phyloP scores from a whole-genome alignment of 2,329 filamentous ascomycete genomes.

The Fusarium domesticum region DNA sequence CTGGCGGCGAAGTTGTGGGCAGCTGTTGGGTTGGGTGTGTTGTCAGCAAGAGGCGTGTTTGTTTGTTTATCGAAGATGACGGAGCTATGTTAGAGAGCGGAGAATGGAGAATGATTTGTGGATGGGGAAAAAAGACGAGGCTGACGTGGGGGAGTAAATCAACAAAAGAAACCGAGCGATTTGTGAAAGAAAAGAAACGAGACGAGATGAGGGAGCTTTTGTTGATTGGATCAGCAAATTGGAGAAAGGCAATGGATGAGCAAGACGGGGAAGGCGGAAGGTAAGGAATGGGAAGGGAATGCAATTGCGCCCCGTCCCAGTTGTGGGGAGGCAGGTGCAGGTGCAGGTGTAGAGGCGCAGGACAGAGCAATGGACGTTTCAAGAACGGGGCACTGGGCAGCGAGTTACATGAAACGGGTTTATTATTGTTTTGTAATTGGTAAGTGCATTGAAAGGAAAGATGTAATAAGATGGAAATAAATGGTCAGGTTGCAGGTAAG shows the following conservation, averaged over 20 bases:
- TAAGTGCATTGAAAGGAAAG: background rate
- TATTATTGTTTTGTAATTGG: background rate
- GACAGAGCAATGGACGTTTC: background rate
- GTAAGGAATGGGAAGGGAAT: background rate
- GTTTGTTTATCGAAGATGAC: background rate
- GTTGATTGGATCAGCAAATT: background rate
- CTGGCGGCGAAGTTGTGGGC: slow-evolving; percentile 18
- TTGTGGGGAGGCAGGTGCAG: background rate
- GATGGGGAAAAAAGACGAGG: background rate
- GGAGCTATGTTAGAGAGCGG: background rate
- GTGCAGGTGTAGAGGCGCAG: too few relatives aligned
- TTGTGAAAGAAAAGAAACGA: background rate
- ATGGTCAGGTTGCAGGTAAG: too few relatives aligned
- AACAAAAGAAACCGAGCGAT: too few relatives aligned
- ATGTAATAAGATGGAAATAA: too few relatives aligned
- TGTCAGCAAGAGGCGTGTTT: background rate
- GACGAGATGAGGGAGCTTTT: background rate
- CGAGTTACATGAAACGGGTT: background rate
- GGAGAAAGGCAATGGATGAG: background rate
- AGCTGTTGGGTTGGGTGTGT: slow-evolving; percentile 7
- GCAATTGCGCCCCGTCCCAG: background rate
- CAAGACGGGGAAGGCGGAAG: background rate
- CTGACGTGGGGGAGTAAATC: background rate
- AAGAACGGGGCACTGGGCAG: background rate
- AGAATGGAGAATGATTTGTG: background rate